phyloP scores from a whole-genome alignment of 208 protist genomes.

The Leishmania braziliensis region DNA sequence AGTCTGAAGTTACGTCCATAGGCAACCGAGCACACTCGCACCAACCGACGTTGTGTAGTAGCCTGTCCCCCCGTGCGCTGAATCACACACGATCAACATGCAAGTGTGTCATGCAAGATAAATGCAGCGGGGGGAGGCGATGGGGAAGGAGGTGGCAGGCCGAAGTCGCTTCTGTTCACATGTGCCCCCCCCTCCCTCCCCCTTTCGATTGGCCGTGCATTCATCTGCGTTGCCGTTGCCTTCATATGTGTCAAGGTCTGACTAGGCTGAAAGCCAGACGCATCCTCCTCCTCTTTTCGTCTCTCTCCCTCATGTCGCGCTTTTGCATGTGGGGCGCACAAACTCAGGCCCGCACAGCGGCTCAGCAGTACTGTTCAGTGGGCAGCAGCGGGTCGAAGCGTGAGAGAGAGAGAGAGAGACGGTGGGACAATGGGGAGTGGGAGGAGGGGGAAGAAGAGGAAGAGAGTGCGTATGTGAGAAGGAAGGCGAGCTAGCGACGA shows the following conservation, averaged over 20 bases:
- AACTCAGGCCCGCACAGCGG: background rate
- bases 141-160: background rate
- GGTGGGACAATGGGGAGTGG: too few relatives aligned
- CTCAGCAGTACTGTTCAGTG: background rate
- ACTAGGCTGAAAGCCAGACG: background rate
- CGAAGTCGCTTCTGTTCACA: background rate
- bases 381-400: background rate
- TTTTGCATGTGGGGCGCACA: background rate
- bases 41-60: background rate
- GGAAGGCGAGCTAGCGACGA: background rate
- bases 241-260: background rate
- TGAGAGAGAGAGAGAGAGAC: background rate
- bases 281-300: background rate
- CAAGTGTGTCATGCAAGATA: background rate
- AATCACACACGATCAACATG: background rate
- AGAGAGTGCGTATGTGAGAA: background rate
- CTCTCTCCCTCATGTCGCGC: background rate
- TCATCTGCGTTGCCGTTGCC: background rate
- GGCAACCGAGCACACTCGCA: background rate
- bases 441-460: background rate
- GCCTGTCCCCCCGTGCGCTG: background rate
- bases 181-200: background rate
- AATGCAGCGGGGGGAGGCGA: background rate
- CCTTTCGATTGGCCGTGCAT: background rate
- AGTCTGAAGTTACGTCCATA: background rate